Conservation (phyloP, 179 eudicot species). For the Silene coronaria region DNA sequence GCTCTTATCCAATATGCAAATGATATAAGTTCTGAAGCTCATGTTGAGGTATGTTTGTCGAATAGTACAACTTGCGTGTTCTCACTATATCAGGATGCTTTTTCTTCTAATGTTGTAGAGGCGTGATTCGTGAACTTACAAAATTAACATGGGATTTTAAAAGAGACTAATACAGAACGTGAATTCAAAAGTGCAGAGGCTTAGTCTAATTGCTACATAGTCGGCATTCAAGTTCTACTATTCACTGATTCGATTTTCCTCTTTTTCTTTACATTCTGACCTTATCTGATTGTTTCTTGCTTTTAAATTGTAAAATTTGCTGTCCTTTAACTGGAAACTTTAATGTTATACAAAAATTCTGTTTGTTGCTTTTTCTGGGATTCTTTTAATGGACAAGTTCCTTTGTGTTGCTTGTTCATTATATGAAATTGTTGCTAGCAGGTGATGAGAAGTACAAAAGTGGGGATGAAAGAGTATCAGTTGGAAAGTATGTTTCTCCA, state of each 20-base stretch:
- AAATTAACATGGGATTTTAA: neutral
- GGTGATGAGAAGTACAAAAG: conserved; percentile 82
- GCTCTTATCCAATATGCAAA: conserved; percentile 82
- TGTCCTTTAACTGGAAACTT: neutral
- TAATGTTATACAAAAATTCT: neutral
- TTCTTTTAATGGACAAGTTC: neutral
- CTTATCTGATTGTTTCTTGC: neutral
- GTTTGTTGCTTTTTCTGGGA: neutral
- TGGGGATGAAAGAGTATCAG: conserved; percentile 94
- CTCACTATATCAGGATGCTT: neutral
- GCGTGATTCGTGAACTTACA: neutral
- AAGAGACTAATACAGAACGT: neutral
- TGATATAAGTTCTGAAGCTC: conserved; percentile 98
- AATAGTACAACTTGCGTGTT: conserved; percentile 4
- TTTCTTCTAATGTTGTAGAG: neutral
- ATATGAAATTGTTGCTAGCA: conserved; percentile 24
- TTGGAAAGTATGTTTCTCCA: conserved; percentile 92
- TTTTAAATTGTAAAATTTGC: neutral
- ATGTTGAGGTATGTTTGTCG: conserved; percentile 58
- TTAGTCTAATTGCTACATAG: neutral
- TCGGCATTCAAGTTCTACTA: neutral
- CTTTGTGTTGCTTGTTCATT: neutral
- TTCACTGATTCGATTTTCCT: neutral
- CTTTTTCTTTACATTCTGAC: neutral
- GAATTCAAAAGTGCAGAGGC: neutral